Conservation (phyloP, 768 basidiomycete genomes). For the Termitomyces sp. region DNA sequence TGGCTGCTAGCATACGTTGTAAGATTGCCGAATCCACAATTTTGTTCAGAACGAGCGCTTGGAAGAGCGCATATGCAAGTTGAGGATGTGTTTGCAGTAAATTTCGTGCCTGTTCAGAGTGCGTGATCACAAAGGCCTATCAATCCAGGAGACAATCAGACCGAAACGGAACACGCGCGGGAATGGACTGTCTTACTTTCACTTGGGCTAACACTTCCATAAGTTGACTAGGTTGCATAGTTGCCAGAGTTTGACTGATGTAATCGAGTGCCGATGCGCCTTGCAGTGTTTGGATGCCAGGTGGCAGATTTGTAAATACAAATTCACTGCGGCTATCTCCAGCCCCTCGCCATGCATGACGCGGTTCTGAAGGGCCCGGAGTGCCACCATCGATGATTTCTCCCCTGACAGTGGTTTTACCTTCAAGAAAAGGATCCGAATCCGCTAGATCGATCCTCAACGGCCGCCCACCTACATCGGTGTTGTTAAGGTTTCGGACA, state of each 20-base stretch:
- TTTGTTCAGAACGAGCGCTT: conserved; percentile 87
- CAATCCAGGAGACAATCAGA: conserved; percentile 4
- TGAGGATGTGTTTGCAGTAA: conserved; percentile 85
- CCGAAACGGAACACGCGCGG: neutral
- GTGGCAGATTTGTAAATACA: conserved; percentile 65
- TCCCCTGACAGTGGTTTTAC: conserved; percentile 82
- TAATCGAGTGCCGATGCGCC: conserved; percentile 72
- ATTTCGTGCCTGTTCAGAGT: conserved; percentile 83
- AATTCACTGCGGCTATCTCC: conserved; percentile 32
- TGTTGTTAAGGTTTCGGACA: conserved; percentile 92
- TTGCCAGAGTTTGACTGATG: conserved; percentile 82
- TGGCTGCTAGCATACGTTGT: conserved; percentile 55
- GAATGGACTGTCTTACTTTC: conserved; percentile 69
- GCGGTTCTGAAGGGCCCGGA: conserved; percentile 49
- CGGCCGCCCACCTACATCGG: conserved; percentile 87
- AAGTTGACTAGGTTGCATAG: conserved; percentile 76
- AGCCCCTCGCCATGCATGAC: conserved; percentile 48
- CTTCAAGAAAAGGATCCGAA: conserved; percentile 87
- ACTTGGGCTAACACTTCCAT: conserved; percentile 96
- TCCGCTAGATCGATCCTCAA: conserved; percentile 93
- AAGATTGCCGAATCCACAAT: conserved; percentile 87
- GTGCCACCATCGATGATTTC: conserved; percentile 69
- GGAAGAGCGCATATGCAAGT: conserved; percentile 93
- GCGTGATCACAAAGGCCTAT: conserved; percentile 87
- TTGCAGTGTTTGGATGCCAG: conserved; percentile 67